Percentiles rank a stretch among this genome's conserved stretches.
Conservation (phyloP, 1,284 basidiomycete species). For the Leucoagaricus sp. region DNA sequence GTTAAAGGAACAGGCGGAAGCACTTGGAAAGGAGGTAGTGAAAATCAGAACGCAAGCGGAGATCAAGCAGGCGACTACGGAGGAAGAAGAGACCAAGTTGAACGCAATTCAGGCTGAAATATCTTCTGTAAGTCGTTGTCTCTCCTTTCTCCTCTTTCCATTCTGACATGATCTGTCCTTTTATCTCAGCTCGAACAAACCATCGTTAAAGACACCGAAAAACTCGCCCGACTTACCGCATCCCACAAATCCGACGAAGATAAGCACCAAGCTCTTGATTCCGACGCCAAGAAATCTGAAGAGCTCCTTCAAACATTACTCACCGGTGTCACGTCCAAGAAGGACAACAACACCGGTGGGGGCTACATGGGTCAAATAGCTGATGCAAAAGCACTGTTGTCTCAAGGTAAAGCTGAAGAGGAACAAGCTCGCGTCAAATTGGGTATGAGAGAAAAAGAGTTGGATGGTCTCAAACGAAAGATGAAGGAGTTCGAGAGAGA, state of each 20-base stretch:
- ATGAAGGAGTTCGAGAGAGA: slow-evolving; percentile 90
- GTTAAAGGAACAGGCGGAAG: slow-evolving; percentile 78
- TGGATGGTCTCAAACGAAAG: slow-evolving; percentile 75
- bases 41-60: slow-evolving; percentile 89
- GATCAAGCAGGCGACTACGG: slow-evolving; percentile 76
- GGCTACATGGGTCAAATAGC: slow-evolving; percentile 98
- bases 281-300: slow-evolving; percentile 76
- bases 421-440: slow-evolving; percentile 85
- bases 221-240: slow-evolving; percentile 61
- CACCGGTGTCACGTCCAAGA: slow-evolving; percentile 83
- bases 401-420: slow-evolving; percentile 82
- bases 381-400: slow-evolving; percentile 77
- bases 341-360: slow-evolving; percentile 67
- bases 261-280: slow-evolving; percentile 65
- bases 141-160: not conserved
- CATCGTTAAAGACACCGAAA: slow-evolving; percentile 55
- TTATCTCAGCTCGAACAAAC: slow-evolving; percentile 53
- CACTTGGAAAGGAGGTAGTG: slow-evolving; percentile 83
- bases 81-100: slow-evolving; percentile 78
- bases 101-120: slow-evolving; percentile 57
- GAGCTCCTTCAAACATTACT: slow-evolving; percentile 95
- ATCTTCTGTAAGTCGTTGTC: slow-evolving; percentile 51
- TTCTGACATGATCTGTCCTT: not conserved
- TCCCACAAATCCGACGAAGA: slow-evolving; percentile 74
- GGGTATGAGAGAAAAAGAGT: slow-evolving; percentile 78